Evolutionary conservation across 1,284 basidiomycete species (phyloP).

Genomic region (Stygiomarasmius scandens): DNA sequence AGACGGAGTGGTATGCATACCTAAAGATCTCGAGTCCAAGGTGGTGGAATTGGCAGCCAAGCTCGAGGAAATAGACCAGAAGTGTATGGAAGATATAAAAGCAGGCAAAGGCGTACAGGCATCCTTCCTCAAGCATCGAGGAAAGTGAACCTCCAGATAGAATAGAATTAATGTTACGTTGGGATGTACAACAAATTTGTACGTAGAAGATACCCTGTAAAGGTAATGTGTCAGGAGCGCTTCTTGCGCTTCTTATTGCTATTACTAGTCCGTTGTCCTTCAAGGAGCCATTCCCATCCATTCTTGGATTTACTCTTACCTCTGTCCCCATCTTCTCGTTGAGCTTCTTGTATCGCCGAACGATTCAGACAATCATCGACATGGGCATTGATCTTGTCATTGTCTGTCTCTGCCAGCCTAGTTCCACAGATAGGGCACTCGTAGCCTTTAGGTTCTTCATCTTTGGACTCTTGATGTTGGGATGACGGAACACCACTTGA

Average conservation of each 20-base stretch:
- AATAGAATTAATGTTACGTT: conserved; percentile 2
- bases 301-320: conserved; percentile 13
- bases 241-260: conserved; percentile 12
- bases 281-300: conserved; percentile 16
- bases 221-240: background rate
- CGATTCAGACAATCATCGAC: conserved; percentile 79
- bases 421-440: conserved; percentile 70
- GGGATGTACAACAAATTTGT: background rate
- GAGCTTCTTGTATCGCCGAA: conserved; percentile 68
- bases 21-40: conserved; percentile 54
- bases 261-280: background rate
- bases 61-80: conserved; percentile 70
- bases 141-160: conserved; percentile 41
- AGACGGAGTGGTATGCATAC: conserved; percentile 89
- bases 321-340: conserved; percentile 37
- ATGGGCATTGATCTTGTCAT: conserved; percentile 70
- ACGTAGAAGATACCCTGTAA: conserved; percentile 1
- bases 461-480: background rate
- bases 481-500: background rate
- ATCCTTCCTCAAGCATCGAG: conserved; percentile 79
- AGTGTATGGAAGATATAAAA: conserved; percentile 78
- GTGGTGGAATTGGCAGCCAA: conserved; percentile 65
- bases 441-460: conserved; percentile 21
- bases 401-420: conserved; percentile 56
- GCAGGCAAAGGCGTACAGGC: conserved; percentile 75